Evolutionary conservation across 177 flowering plant genomes (phyloP).

Genomic region (Telopea speciosissima): DNA sequence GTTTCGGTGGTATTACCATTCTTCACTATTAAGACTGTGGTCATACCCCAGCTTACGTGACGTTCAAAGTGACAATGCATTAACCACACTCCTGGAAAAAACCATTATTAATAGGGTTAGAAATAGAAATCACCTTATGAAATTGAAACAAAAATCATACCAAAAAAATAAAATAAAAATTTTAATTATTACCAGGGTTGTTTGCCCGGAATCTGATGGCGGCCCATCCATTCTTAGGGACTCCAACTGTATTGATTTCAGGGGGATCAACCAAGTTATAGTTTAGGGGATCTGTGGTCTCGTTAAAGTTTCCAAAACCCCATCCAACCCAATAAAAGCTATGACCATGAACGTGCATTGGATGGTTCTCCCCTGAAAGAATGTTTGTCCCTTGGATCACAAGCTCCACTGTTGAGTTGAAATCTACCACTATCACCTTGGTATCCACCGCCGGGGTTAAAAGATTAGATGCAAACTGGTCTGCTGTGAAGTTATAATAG

Average conservation of each 20-base stretch:
- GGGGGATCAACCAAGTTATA: constrained; percentile 34
- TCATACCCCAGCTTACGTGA: no score
- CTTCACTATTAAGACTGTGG: no score
- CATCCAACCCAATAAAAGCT: constrained; percentile 27
- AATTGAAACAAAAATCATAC: no score
- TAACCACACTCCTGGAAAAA: no score
- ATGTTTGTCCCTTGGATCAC: constrained; percentile 26
- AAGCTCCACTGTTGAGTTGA: constrained; percentile 18
- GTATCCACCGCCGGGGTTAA: constrained; percentile 12
- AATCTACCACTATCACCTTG: constrained; percentile 12
- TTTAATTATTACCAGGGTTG: constrained; percentile 20
- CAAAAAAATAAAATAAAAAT: no score
- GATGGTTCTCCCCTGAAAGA: constrained; percentile 19
- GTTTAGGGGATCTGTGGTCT: constrained; percentile 4
- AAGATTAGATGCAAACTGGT: not conserved
- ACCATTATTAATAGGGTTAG: no score
- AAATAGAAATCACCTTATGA: no score
- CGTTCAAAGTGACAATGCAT: no score
- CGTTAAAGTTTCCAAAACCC: constrained; percentile 16
- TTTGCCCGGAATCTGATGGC: constrained; percentile 24
- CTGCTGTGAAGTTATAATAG: constrained; percentile 14
- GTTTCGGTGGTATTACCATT: no score
- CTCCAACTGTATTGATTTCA: constrained; percentile 15
- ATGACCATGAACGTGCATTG: constrained; percentile 27
- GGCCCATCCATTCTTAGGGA: constrained; percentile 33